Evolutionary conservation across 2,329 filamentous ascomycete genomes (phyloP).

Genomic region (Lecanicillium sp.): DNA sequence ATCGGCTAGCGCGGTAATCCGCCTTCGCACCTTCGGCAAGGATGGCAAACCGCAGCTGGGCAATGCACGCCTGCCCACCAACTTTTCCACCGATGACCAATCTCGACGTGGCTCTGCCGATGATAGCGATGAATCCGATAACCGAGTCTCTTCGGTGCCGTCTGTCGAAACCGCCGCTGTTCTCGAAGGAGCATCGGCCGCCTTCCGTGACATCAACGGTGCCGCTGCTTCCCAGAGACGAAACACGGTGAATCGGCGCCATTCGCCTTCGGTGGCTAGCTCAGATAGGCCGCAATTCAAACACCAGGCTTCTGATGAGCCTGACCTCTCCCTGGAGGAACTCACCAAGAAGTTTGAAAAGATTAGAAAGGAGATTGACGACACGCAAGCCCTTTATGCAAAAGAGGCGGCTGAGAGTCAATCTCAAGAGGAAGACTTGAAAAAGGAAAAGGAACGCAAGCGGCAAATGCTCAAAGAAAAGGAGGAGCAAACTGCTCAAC

Average conservation of each 20-base stretch:
- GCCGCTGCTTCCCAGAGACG: conserved; percentile 26
- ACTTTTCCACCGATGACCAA: conserved; percentile 46
- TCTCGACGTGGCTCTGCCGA: conserved; percentile 31
- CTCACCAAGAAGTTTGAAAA: conserved; percentile 75
- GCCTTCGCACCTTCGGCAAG: conserved; percentile 66
- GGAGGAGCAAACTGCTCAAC: conserved; percentile 78
- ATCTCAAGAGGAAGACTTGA: conserved; percentile 57
- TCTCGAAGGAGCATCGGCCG: conserved; percentile 51
- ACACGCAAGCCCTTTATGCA: conserved; percentile 60
- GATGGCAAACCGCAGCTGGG: conserved; percentile 57
- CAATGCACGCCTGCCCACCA: conserved; percentile 47
- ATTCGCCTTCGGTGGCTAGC: conserved; percentile 62
- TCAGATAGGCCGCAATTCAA: conserved; percentile 41
- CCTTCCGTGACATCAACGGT: conserved; percentile 58
- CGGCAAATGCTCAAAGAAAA: conserved; percentile 76
- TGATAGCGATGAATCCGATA: conserved; percentile 37
- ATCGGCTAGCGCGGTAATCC: conserved; percentile 76
- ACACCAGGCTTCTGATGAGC: conserved; percentile 40
- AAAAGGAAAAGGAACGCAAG: conserved; percentile 72
- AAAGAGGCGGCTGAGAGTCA: conserved; percentile 67
- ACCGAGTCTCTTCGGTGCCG: conserved; percentile 41
- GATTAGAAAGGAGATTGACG: conserved; percentile 77
- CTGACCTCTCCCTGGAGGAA: conserved; percentile 63
- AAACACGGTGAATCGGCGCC: conserved; percentile 61
- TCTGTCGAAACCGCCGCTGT: conserved; percentile 54